Evolutionary conservation across 176 grass and related monocot genomes (phyloP), one percentile per base, ranked within the genome.

Genomic region (Otatea glauca): DNA sequence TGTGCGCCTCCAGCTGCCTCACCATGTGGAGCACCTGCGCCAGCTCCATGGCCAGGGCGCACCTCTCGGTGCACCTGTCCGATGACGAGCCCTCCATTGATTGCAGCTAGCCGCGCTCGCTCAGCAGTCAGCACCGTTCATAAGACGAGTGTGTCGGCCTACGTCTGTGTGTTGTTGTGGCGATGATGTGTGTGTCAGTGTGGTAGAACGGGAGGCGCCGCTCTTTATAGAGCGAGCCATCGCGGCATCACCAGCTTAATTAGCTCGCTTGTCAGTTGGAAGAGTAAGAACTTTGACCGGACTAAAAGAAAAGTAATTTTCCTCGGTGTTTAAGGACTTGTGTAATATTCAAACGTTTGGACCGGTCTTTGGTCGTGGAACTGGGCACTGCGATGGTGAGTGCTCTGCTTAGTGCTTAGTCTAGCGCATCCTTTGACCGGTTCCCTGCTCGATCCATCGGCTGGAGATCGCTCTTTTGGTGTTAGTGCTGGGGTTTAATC

Each of bases 11-110:
- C 67, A 99, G 87, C 73, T 96, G 69, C 86, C 65, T 71, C 83
- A 75, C 84, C 69, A 84, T 76, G 38, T 92, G 81, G 35, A 87
- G 84, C 77, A 92, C 76, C 58, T 92, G 87, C n/a, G 34, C 58
- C 45, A 99, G 93, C 88, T 99, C 91, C 58, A 60, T 39, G 7
- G 88, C 63, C 59, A 99, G 78, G 21, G 77, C 49, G 82, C 80
- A 65, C 79, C 63, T 78, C 34, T 85, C 81, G 23, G 38, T 79
- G 34, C 42, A 71, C 37, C 72, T 89, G 63, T 81, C 84, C n/a
- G 75, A 73, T 32, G 75, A 60, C 74, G 55, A 59, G 15, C 53
- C 78, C 76, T 74, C 90, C 88, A 93, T 94, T 29, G 35, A 10
- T 24, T 41, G 1, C n/a, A 23, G 44, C 17, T 59, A 5, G 20